Base-by-base conservation (phyloP, 768 basidiomycete genomes). In the Phylloporus sp. region DNA sequence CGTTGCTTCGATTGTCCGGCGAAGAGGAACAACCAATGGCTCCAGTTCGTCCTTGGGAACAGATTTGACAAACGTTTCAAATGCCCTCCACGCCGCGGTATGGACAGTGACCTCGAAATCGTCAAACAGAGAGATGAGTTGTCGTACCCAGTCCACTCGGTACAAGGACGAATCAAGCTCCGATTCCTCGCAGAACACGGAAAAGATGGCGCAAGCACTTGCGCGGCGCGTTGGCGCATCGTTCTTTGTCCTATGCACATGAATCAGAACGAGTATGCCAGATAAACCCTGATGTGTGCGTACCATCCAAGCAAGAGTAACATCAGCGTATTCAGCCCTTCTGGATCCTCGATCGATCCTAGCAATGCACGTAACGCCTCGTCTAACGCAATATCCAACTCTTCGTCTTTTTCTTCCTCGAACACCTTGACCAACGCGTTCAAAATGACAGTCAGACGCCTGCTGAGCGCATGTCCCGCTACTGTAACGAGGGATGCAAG, bases 41-140 rank as follows among this genome's bases (percentile, higher is more conserved):
- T 98, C 94, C 34, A 95, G 74, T 58, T 97, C 94, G 57, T 95
- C 93, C 71, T 97, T 98, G 16, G 90, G 86, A 12, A 95, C 71
- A 0, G 88, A 84, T 70, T 92, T 97, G 67, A 97, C 83, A 55
- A 98, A 91, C 15, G 77, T 76, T 42, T 97, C 94, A 23, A 98
- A 75, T 0, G 93, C 86, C 28, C 74, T 73, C 83, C 86, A 88
- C 4, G 95, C 92, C 0, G 88, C 86, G 2, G 81, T 85, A 60
- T 95, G 85, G 10, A 95, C 91, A 4, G 76, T 65, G 2, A 86
- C 81, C 42, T 85, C 77, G 12, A 71, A 69, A 62, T 98, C 95
- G 59, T 94, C 94, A 44, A 97, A 76, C 3, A 88, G 70, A 0
- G 91, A 80, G 7, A 98, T 74, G 15, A 98, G 77, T 56, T 93